These are phyloP conservation scores for Sugiyamaella valdiviana DNA, from an alignment of 805 yeast genomes.

Conservation along the genomic window DNA sequence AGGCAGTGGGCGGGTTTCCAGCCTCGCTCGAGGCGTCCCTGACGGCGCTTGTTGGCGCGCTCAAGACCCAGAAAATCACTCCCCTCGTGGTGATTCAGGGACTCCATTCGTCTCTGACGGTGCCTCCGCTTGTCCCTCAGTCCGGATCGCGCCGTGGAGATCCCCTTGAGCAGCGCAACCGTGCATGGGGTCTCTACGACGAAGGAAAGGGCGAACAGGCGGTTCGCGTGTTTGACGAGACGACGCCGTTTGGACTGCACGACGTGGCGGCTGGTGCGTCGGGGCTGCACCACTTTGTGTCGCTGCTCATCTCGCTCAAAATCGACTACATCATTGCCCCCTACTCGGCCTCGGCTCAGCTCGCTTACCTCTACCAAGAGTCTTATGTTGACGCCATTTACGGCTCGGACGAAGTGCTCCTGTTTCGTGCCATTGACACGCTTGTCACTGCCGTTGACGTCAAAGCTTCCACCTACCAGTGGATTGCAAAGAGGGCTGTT, in stretches of 20 bases:
- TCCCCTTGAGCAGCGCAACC: conserved; percentile 32
- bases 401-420: conserved; percentile 76
- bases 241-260: conserved; percentile 13
- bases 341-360: conserved; percentile 70
- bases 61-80: conserved; percentile 57
- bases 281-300: conserved; percentile 42
- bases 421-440: conserved; percentile 57
- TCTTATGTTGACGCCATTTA: conserved; percentile 64
- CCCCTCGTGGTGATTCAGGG: conserved; percentile 81
- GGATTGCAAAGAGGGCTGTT: conserved; percentile 52
- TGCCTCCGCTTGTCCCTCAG: conserved; percentile 19
- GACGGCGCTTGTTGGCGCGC: conserved; percentile 55
- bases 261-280: conserved; percentile 16
- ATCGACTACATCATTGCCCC: conserved; percentile 76
- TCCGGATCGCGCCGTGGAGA: background rate
- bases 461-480: conserved; percentile 43
- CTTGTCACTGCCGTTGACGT: conserved; percentile 67
- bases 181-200: conserved; percentile 39
- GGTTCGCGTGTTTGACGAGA: conserved; percentile 26
- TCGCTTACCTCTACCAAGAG: conserved; percentile 59
- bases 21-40: conserved; percentile 49
- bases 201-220: conserved; percentile 32
- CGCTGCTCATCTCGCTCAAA: conserved; percentile 47
- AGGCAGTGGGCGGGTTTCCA: conserved; percentile 81
- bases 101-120: conserved; percentile 37